These are phyloP conservation scores for Zymoseptoria passerinii DNA, from an alignment of 2,329 filamentous ascomycete genomes.

Conservation along the genomic window DNA sequence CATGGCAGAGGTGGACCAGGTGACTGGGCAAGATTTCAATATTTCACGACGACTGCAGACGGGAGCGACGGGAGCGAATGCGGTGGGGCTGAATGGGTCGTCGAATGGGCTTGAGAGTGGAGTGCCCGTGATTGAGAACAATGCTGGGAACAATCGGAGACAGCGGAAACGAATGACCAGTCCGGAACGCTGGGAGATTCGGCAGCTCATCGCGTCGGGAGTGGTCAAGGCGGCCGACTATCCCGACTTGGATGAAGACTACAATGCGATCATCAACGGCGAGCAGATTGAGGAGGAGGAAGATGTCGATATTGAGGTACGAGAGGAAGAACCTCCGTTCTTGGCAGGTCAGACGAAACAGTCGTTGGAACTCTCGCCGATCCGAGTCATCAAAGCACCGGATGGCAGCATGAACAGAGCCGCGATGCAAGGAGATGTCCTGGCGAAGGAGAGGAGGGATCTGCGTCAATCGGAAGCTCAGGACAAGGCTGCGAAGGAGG, in stretches of 20 bases:
- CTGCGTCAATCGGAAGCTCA: constrained; percentile 80
- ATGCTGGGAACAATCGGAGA: constrained; percentile 43
- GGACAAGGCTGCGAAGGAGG: constrained; percentile 64
- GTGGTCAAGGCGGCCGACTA: constrained; percentile 89
- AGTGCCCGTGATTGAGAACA: constrained; percentile 55
- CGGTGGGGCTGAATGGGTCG: constrained; percentile 64
- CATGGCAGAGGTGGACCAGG: constrained; percentile 96
- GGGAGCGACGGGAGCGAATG: constrained; percentile 84
- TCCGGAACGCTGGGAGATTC: constrained; percentile 94
- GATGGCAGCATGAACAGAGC: constrained; percentile 97
- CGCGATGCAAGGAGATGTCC: constrained; percentile 81
- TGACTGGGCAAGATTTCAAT: constrained; percentile 72
- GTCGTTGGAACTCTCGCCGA: constrained; percentile 87
- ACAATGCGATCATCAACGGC: constrained; percentile 76
- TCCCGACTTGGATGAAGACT: constrained; percentile 89
- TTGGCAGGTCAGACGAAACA: constrained; percentile 93
- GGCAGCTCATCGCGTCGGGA: constrained; percentile 90
- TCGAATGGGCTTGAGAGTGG: constrained; percentile 37
- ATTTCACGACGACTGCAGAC: constrained; percentile 71
- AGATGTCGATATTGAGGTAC: constrained; percentile 93
- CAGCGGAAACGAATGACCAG: constrained; percentile 92
- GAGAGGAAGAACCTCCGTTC: constrained; percentile 94
- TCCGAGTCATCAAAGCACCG: constrained; percentile 91
- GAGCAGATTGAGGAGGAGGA: constrained; percentile 90
- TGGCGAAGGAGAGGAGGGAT: constrained; percentile 86